Base-by-base conservation (phyloP, 441 rosid genomes). In the Adansonia grandidieri region DNA sequence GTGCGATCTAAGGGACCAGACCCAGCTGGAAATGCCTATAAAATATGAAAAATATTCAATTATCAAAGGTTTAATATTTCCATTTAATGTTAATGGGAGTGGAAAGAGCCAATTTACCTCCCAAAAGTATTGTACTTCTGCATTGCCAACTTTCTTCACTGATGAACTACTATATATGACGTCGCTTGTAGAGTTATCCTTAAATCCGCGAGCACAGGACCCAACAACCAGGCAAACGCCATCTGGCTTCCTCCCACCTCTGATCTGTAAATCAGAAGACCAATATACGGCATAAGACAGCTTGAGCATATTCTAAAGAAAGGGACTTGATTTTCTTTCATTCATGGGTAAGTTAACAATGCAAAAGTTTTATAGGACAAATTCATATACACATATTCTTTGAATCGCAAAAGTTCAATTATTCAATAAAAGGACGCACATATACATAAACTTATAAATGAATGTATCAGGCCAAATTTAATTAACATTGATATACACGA, bases 201-300 rank as follows among this genome's bases (percentile, higher is more conserved):
- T 82, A 78, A 96, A 96, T 63, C 99, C 99, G 66, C 88, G 91
- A 70, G 96, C 97, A 86, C 98, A 96, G 80, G 97, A 89, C 78
- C 99, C 98, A 79, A 96, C 99, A 67, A 94, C 99, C 75, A 96
- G 97, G 85, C 98, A 96, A 77, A 94, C 88, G 1, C 99, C 99
- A 85, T 96, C 97, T 20, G 99, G 97, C 87, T 94, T 96, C 79
- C 81, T 84, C 81, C 97, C 96, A 74, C 87, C 72, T 83, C 97
- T 87, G 80, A 96, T 94, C 99, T 96, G 79, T 67, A 53, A 77
- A 79, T 74, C 76, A 82, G n/a, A 82, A 79, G 44, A 70, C 57
- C 32, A 15, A 42, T 40, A 9, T 1, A 32, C 2, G 7, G 50
- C 24, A 20, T 6, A 8, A 61, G 57, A 14, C 68, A 61, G 77